phyloP scores from a whole-genome alignment of 495 filamentous ascomycete genomes.

The Penicillium manginii region DNA sequence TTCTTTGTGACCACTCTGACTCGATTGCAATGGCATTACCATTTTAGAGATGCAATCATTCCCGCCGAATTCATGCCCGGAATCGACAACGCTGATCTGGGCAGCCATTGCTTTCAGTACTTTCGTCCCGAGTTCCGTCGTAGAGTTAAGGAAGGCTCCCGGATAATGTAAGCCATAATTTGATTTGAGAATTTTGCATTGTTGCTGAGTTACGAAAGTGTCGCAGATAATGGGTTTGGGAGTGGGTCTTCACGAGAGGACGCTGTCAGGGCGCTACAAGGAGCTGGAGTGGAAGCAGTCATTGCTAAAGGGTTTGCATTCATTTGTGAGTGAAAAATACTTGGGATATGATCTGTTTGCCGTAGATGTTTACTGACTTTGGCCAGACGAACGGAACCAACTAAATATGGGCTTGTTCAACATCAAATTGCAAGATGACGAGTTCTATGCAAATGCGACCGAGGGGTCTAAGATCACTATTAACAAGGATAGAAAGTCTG shows the following conservation, averaged over 20 bases:
- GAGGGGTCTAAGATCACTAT: conserved; percentile 4
- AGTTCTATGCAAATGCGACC: conserved; percentile 3
- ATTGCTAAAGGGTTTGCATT: conserved; percentile 5
- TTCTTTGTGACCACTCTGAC: background rate
- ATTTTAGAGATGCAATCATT: conserved; percentile 11
- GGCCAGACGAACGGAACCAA: conserved; percentile 5
- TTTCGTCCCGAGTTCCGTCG: conserved; percentile 7
- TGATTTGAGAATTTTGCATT: too few species aligned
- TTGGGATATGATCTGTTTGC: too few species aligned
- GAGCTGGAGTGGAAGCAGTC: conserved; percentile 9
- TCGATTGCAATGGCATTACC: background rate
- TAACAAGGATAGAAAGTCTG: background rate
- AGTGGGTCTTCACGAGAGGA: conserved; percentile 8
- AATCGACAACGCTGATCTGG: conserved; percentile 11
- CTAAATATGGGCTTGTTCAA: conserved; percentile 10
- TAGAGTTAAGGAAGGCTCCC: conserved; percentile 1
- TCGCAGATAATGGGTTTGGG: conserved; percentile 6
- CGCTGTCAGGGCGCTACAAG: conserved; percentile 9
- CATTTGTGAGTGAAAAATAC: conserved; percentile 2
- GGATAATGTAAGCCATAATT: background rate
- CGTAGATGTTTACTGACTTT: background rate
- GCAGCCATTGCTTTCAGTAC: conserved; percentile 14
- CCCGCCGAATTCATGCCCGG: conserved; percentile 14
- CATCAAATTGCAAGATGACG: conserved; percentile 4
- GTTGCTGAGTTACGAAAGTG: background rate